Conservation (phyloP, 768 basidiomycete species). For the Suillus luteus region DNA sequence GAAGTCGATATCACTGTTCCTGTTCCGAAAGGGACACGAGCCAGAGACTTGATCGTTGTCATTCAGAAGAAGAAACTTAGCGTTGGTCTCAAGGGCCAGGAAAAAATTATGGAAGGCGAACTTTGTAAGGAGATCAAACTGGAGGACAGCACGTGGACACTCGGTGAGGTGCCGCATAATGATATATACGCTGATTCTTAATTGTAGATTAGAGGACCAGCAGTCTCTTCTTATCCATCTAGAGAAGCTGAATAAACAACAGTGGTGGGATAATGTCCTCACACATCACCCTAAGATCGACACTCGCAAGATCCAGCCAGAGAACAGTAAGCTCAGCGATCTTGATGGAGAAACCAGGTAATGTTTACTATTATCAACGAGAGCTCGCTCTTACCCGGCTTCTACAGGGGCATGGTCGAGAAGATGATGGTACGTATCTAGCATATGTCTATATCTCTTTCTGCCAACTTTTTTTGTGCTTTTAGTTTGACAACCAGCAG, state of each 20-base stretch:
- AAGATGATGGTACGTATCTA: slow-evolving; percentile 94
- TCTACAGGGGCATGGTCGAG: slow-evolving; percentile 89
- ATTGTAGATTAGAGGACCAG: slow-evolving; percentile 67
- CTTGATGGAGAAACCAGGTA: slow-evolving; percentile 94
- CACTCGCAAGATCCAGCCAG: slow-evolving; percentile 92
- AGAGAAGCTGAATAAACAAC: slow-evolving; percentile 83
- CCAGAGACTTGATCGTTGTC: slow-evolving; percentile 67
- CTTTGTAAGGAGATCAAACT: slow-evolving; percentile 92
- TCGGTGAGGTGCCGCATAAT: slow-evolving; percentile 59
- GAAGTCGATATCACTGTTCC: slow-evolving; percentile 84
- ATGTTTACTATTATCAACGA: neutral
- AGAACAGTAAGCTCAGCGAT: slow-evolving; percentile 94
- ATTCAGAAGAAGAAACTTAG: slow-evolving; percentile 83
- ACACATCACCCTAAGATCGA: slow-evolving; percentile 97
- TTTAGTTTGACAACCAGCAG: slow-evolving; percentile 47
- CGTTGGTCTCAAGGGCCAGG: slow-evolving; percentile 83
- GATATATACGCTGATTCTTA: slow-evolving; percentile 14
- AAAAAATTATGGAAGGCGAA: slow-evolving; percentile 85
- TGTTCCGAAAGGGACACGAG: slow-evolving; percentile 86
- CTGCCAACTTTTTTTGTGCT: slow-evolving; percentile 4
- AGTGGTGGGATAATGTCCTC: slow-evolving; percentile 98
- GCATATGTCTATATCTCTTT: slow-evolving; percentile 1
- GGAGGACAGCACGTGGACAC: slow-evolving; percentile 96
- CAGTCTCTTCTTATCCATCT: slow-evolving; percentile 72
- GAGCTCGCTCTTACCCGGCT: slow-evolving; percentile 8